A percentile compares a stretch with the other conserved stretches of the same genome.
phyloP scores from a whole-genome alignment of 805 yeast genomes.

The Cyberlindnera maritima region DNA sequence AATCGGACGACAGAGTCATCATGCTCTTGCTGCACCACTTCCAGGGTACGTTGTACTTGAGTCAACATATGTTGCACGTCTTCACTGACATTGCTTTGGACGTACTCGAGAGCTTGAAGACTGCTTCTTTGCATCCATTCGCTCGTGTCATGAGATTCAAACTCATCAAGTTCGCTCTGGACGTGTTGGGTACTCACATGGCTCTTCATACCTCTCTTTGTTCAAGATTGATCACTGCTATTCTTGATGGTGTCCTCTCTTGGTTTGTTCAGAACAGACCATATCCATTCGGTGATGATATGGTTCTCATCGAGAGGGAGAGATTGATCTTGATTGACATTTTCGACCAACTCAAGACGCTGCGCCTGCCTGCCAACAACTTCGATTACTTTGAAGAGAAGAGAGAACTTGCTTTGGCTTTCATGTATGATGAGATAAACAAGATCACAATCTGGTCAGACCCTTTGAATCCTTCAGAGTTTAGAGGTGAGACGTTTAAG shows the following conservation, averaged over 20 bases:
- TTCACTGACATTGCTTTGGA: constrained; percentile 59
- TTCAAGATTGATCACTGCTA: constrained; percentile 38
- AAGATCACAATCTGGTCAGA: constrained; percentile 76
- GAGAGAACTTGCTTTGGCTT: constrained; percentile 52
- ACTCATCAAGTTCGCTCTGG: constrained; percentile 63
- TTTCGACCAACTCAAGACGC: constrained; percentile 22
- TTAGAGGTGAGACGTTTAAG: constrained; percentile 35
- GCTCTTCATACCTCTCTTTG: constrained; percentile 46
- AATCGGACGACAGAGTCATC: constrained; percentile 70
- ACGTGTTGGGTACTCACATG: constrained; percentile 55
- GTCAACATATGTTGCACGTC: constrained; percentile 64
- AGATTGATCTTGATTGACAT: constrained; percentile 55
- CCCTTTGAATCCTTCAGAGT: constrained; percentile 29
- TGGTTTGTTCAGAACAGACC: constrained; percentile 70
- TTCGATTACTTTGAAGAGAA: constrained; percentile 37
- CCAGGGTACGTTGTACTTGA: constrained; percentile 72
- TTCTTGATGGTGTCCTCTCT: constrained; percentile 65
- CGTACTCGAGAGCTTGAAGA: constrained; percentile 48
- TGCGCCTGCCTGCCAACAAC: constrained; percentile 19
- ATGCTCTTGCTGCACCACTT: constrained; percentile 70
- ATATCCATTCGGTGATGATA: constrained; percentile 86
- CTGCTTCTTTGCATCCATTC: constrained; percentile 80
- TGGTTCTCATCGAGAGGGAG: constrained; percentile 68
- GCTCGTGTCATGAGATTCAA: constrained; percentile 76
- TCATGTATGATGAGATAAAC: constrained; percentile 74